Evolutionary conservation across 1,284 basidiomycete genomes (phyloP).

Genomic region (Marasmius tenuissimus): DNA sequence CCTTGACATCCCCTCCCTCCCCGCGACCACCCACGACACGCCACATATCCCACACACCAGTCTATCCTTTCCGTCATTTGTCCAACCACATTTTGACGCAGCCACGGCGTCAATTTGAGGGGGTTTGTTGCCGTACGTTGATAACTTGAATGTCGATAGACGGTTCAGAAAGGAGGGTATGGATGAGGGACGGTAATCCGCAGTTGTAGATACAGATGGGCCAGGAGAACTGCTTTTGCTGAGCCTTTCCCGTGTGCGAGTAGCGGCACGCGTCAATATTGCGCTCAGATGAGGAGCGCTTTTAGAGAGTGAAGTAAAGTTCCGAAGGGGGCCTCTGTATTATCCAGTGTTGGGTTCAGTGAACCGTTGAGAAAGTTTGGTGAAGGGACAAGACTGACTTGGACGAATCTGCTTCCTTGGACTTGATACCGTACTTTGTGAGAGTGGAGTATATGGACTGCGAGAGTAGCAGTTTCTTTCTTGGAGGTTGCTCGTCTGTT

Average conservation of each 20-base stretch:
- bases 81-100: conserved; percentile 77
- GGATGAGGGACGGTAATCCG: conserved; percentile 78
- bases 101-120: conserved; percentile 70
- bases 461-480: conserved; percentile 52
- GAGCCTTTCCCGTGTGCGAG: conserved; percentile 52
- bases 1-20: conserved; percentile 62
- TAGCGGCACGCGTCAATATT: conserved; percentile 62
- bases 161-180: conserved; percentile 67
- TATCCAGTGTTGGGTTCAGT: conserved; percentile 2
- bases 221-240: conserved; percentile 35
- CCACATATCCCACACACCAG: conserved; percentile 69
- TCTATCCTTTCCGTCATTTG: conserved; percentile 75
- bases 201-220: conserved; percentile 36
- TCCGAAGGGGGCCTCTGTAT: background rate
- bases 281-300: conserved; percentile 66
- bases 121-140: conserved; percentile 79
- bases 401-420: conserved; percentile 46
- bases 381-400: conserved; percentile 24
- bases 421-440: conserved; percentile 69
- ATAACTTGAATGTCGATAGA: conserved; percentile 71
- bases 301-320: conserved; percentile 40
- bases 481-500: conserved; percentile 36
- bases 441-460: conserved; percentile 72
- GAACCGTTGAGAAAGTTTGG: conserved; percentile 8
- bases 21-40: conserved; percentile 69